These are phyloP conservation scores for Phialophora macrospora DNA, from an alignment of 2,329 filamentous ascomycete species.

Conservation along the genomic window DNA sequence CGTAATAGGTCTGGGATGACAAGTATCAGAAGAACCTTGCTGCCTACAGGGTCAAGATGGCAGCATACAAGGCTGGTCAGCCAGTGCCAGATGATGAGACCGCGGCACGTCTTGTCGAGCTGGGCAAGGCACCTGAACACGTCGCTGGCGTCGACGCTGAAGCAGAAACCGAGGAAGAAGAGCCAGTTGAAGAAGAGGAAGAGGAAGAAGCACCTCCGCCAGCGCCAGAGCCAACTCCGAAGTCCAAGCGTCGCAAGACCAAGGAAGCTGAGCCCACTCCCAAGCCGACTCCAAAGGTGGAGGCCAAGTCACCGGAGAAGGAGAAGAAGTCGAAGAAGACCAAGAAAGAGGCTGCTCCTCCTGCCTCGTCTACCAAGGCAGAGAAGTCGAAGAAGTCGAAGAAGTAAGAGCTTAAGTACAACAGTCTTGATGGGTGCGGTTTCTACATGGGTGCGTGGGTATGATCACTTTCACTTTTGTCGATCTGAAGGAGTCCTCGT, in stretches of 20 bases:
- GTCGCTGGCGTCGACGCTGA: constrained; percentile 39
- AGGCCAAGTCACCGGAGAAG: constrained; percentile 45
- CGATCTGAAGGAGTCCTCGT: constrained; percentile 13
- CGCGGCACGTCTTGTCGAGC: constrained; percentile 52
- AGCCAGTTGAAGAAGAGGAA: constrained; percentile 44
- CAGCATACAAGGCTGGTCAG: constrained; percentile 61
- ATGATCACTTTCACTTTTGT: constrained; percentile 24
- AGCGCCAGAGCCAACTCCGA: constrained; percentile 50
- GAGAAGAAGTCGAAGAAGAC: constrained; percentile 54
- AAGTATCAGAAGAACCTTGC: constrained; percentile 64
- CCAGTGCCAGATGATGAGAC: constrained; percentile 52
- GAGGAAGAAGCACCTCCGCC: constrained; percentile 46
- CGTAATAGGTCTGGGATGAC: constrained; percentile 57
- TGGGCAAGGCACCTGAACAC: constrained; percentile 39
- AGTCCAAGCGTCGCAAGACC: constrained; percentile 52
- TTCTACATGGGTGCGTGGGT: constrained; percentile 7
- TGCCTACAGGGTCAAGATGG: constrained; percentile 61
- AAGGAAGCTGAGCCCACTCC: constrained; percentile 45
- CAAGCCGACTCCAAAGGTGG: constrained; percentile 47
- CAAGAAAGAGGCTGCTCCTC: constrained; percentile 49
- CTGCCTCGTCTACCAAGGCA: constrained; percentile 33
- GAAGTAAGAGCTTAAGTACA: constrained; percentile 26
- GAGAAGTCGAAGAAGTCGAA: constrained; percentile 39
- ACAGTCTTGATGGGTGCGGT: not conserved
- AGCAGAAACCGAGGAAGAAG: constrained; percentile 44